These are phyloP conservation scores for Boechera divaricarpa DNA, from an alignment of 345 rosid genomes.

Conservation along the genomic window DNA sequence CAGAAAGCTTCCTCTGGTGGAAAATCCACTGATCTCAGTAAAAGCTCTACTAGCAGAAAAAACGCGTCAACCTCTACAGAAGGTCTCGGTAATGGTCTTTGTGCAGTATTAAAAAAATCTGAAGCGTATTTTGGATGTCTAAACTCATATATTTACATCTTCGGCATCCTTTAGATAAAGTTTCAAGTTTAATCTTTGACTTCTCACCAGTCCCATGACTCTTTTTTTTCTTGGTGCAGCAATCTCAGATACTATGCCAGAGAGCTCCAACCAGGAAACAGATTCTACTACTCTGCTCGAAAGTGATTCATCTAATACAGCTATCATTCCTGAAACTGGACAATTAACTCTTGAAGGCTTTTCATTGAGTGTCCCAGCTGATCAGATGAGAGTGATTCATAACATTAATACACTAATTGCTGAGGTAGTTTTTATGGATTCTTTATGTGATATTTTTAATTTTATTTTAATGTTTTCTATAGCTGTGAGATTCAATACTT, in stretches of 20 bases:
- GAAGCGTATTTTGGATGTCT: conserved; percentile 25
- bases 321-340: conserved; percentile 52
- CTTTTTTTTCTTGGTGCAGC: conserved; percentile 25
- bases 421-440: conserved; percentile 59
- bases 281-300: conserved; percentile 45
- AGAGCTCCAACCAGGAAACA: conserved; percentile 50
- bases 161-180: neutral
- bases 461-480: neutral
- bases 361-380: conserved; percentile 72
- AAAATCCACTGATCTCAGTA: conserved; percentile 54
- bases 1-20: conserved; percentile 70
- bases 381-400: conserved; percentile 76
- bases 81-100: conserved; percentile 68
- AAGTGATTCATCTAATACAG: conserved; percentile 51
- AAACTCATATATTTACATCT: conserved; percentile 18
- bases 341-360: conserved; percentile 56
- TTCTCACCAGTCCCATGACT: conserved; percentile 18
- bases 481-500: conserved; percentile 14
- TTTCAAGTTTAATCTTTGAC: neutral
- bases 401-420: conserved; percentile 73
- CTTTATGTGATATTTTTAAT: neutral
- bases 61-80: conserved; percentile 84
- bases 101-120: conserved; percentile 16
- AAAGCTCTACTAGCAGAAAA: conserved; percentile 53
- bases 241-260: conserved; percentile 48